Percentiles rank a stretch among this genome's conserved stretches.
Conservation (phyloP, 768 basidiomycete genomes). For the Leccinum incarnatum region DNA sequence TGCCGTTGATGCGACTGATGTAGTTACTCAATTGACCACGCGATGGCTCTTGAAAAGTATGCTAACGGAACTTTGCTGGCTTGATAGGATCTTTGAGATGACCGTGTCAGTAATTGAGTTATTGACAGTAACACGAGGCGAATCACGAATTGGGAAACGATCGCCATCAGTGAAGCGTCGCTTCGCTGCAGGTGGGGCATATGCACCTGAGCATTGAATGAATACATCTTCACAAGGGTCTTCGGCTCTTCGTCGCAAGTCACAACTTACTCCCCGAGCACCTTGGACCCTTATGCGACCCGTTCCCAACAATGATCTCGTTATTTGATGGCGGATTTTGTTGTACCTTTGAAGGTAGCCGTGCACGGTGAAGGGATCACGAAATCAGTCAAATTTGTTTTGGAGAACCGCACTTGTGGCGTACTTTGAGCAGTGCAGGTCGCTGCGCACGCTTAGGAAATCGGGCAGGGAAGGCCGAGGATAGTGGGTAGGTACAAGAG, state of each 20-base stretch:
- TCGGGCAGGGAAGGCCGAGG: constrained; percentile 1
- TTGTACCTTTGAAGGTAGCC: constrained; percentile 12
- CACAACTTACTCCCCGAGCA: constrained; percentile 8
- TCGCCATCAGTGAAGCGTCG: constrained; percentile 19
- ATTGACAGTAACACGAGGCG: constrained; percentile 22
- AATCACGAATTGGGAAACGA: constrained; percentile 13
- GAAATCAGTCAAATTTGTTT: constrained; percentile 6
- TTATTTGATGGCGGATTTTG: constrained; percentile 1
- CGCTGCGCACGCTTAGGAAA: constrained; percentile 7
- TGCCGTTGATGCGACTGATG: constrained; percentile 9
- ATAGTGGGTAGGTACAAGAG: constrained; percentile 3
- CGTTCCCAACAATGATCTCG: not conserved
- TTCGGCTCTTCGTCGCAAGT: constrained; percentile 11
- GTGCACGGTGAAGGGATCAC: constrained; percentile 11
- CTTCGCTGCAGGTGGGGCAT: constrained; percentile 15
- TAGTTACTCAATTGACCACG: constrained; percentile 2
- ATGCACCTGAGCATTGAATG: constrained; percentile 1
- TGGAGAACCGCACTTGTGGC: constrained; percentile 10
- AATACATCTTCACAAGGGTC: constrained; percentile 11
- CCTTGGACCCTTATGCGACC: constrained; percentile 9
- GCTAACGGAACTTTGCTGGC: constrained; percentile 4
- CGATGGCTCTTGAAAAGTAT: not conserved
- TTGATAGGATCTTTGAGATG: constrained; percentile 17
- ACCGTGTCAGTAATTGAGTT: constrained; percentile 10
- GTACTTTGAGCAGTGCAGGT: constrained; percentile 11